These are phyloP conservation scores for Didymella segeticola DNA, from an alignment of 2,329 filamentous ascomycete genomes.

Conservation along the genomic window DNA sequence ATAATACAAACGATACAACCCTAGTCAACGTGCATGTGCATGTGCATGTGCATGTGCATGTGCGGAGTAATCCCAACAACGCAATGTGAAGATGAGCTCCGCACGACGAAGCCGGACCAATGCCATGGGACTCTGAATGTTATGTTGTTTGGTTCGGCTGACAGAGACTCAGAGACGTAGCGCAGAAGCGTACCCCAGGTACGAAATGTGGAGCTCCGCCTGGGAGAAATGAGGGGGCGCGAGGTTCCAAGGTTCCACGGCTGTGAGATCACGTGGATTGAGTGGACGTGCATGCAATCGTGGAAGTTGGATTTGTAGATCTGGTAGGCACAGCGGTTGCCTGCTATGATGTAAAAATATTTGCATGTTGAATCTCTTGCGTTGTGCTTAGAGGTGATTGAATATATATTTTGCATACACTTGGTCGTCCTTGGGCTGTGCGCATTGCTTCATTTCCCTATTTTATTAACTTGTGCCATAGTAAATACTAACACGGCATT, in stretches of 20 bases:
- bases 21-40: too few species aligned
- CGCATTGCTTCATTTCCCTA: background rate
- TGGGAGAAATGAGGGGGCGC: background rate
- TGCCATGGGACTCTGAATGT: background rate
- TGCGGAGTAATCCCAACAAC: background rate
- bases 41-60: background rate
- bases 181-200: constrained; percentile 11
- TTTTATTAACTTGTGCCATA: background rate
- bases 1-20: constrained; percentile 29
- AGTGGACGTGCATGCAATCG: constrained; percentile 1
- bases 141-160: constrained; percentile 1
- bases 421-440: too few species aligned
- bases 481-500: too few species aligned
- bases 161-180: background rate
- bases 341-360: too few species aligned
- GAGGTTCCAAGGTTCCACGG: constrained; percentile 6
- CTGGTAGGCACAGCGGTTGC: too few species aligned
- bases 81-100: background rate
- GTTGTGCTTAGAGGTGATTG: too few species aligned
- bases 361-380: too few species aligned
- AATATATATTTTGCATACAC: too few species aligned
- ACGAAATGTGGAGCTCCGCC: constrained; percentile 1
- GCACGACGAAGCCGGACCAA: background rate
- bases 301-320: too few species aligned
- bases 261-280: too few species aligned